Base-by-base conservation (phyloP, 768 basidiomycete genomes). In the Pleurotus djamor region DNA sequence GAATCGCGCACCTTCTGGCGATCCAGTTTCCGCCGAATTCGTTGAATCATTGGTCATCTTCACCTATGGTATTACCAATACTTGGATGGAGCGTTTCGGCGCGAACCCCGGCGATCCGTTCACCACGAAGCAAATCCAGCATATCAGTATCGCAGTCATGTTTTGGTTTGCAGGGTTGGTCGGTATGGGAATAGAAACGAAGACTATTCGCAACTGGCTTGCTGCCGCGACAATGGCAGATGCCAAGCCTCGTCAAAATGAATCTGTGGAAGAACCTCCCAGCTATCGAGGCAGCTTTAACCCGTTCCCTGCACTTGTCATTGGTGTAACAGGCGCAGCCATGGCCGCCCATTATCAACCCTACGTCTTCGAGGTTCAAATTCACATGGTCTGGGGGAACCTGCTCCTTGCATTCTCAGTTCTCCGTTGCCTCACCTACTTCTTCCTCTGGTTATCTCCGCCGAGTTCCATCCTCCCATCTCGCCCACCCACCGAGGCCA, bases 21-120 rank as follows among this genome's bases (percentile, higher is more conserved):
- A 74, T 21, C 74, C 74, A 48, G 78, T 81, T 6, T 84, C 87
- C 5, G 91, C 87, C 4, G 92, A 94, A 70, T 88, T 92, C 57
- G 79, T 87, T 59, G 92, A 94, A 72, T 92, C 88, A 0, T 67
- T 78, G 8, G 81, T 93, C 54, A 95, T 98, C 66, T 96, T 96
- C 74, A 36, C 86, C 0, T 98, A 98, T 68, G 96, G 96, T 6
- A 78, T 84, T 36, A 89, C 93, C 45, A 96, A 98, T 69, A 94
- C 91, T 13, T 98, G 94, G 93, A 94, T 98, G 92, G 96, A 98
- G 73, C 84, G 96, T 44, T 92, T 96, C 64, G 96, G 95, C 3
- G 91, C 88, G 0, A 73, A 81, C 13, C 74, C 89, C 0, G 92
- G 91, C 12, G 88, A 89, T 67, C 91, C 95, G 12, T 96, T 83